These are phyloP conservation scores for Blastobotrys illinoisensis DNA, from an alignment of 1,139 yeast genomes.

Conservation along the genomic window DNA sequence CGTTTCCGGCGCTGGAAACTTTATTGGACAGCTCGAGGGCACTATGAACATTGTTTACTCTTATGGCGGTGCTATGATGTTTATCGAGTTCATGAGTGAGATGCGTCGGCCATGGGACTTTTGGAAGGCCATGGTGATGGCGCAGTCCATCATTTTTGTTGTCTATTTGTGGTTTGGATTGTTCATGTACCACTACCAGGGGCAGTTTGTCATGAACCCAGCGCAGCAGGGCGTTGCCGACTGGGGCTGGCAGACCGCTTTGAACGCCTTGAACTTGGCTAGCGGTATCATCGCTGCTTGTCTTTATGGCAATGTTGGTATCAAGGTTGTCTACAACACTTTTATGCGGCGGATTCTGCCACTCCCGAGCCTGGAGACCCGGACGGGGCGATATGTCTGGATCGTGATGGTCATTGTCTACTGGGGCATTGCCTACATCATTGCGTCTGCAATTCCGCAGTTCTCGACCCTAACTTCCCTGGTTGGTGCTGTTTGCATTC, in stretches of 20 bases:
- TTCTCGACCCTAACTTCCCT: slow-evolving; percentile 44
- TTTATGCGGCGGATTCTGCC: slow-evolving; percentile 33
- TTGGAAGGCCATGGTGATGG: slow-evolving; percentile 42
- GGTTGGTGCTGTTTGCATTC: slow-evolving; percentile 47
- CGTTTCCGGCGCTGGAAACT: slow-evolving; percentile 24
- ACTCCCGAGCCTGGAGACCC: slow-evolving; percentile 32
- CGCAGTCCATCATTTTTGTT: slow-evolving; percentile 39
- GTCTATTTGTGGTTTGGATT: slow-evolving; percentile 39
- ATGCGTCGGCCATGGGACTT: slow-evolving; percentile 43
- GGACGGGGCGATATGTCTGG: slow-evolving; percentile 37
- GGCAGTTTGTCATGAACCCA: slow-evolving; percentile 40
- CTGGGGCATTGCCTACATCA: slow-evolving; percentile 41
- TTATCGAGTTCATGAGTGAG: slow-evolving; percentile 43
- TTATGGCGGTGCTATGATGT: slow-evolving; percentile 45
- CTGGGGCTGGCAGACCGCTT: slow-evolving; percentile 39
- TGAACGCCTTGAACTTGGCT: slow-evolving; percentile 36
- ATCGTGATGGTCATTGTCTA: slow-evolving; percentile 33
- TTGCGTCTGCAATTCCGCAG: slow-evolving; percentile 53
- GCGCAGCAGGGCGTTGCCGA: slow-evolving; percentile 39
- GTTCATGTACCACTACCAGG: slow-evolving; percentile 41
- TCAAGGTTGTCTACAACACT: slow-evolving; percentile 39
- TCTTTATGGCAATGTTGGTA: slow-evolving; percentile 42
- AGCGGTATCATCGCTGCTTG: slow-evolving; percentile 42
- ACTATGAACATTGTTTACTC: slow-evolving; percentile 44
- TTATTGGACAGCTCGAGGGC: slow-evolving; percentile 33